These are phyloP conservation scores for Eimeria zaria DNA, from an alignment of 169 alveolate species.

Conservation along the genomic window DNA sequence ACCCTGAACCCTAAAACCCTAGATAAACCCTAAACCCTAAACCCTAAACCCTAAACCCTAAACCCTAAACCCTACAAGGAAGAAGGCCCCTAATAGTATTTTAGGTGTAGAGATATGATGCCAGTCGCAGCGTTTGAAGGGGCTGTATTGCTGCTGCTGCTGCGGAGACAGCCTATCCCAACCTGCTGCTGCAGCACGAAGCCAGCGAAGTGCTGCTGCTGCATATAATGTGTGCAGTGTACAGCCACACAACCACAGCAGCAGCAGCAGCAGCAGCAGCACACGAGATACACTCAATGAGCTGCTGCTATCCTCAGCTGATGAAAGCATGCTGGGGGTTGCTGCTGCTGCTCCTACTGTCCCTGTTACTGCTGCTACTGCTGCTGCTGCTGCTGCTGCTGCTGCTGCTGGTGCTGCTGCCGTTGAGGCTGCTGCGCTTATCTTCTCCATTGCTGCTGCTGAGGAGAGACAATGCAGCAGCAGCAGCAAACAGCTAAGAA, in stretches of 20 bases:
- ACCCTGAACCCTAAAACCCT: background rate
- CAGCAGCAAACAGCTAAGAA: background rate
- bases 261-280: conserved; percentile 40
- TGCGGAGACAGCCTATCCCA: background rate
- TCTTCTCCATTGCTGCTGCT: background rate
- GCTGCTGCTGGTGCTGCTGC: conserved; percentile 1
- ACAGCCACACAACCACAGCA: background rate
- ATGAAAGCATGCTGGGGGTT: too few species aligned
- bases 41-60: conserved; percentile 29
- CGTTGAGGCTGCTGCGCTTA: background rate
- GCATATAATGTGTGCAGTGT: conserved; percentile 24
- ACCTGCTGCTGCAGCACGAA: conserved; percentile 14
- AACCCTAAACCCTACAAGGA: conserved; percentile 40
- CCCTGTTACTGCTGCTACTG: background rate
- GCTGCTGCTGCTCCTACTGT: background rate
- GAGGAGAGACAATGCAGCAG: background rate
- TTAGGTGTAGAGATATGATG: background rate
- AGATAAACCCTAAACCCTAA: background rate
- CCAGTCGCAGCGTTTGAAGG: conserved; percentile 18
- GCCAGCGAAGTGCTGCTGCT: conserved; percentile 30
- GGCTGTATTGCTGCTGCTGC: background rate
- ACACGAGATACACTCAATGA: background rate
- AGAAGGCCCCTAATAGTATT: conserved; percentile 20
- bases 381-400: background rate
- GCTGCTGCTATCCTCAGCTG: too few species aligned